Base-by-base conservation (phyloP, 2,329 filamentous ascomycete genomes). In the Rhynchosporium graminicola region DNA sequence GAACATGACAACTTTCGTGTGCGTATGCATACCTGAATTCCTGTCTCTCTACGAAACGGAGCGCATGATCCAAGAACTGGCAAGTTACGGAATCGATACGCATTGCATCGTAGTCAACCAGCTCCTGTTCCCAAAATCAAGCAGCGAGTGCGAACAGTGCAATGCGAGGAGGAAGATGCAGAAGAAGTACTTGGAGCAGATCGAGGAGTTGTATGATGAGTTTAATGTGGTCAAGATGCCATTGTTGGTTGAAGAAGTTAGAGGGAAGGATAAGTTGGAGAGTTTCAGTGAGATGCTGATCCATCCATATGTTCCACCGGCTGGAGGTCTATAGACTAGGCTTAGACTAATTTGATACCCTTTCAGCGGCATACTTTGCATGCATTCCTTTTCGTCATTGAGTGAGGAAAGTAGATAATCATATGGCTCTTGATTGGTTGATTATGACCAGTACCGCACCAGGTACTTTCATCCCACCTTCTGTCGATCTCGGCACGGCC, bases 221-320 rank as follows among this genome's bases (percentile, higher is more conserved):
- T 99, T 99, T 80, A 97, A 99, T 75, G 93, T 99, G 45, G 94
- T 99, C 70, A 94, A 94, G 82, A 98, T 99, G 93, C 95, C 95
- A 43, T 78, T 99, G 73, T 79, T 99, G 63, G 91, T 96, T 1
- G 94, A 99, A 76, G 95, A 99, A 80, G 93, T 99, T 9, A 83
- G 95, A 72, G 95, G 95, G 50, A 97, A 96, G 82, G 94, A 98
- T 74, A 94, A 87, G 77, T 80, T 99, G 70, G 92, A 96, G 78
- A 91, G 86, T 77, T 98, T 95, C 76, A 92, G 89, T 74, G 87
- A 92, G 73, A 91, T 95, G 90, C 81, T 95, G 64, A 83, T 93
- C 67, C 84, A 84, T 67, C 91, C 90, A 0, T 94, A 88, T 72
- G 81, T 89, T 56, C 89, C 90, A 43, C 89, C 90, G 54, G 67